Evolutionary conservation across 2,329 filamentous ascomycete species (phyloP).

Genomic region (Ceratocystis cubensis): DNA sequence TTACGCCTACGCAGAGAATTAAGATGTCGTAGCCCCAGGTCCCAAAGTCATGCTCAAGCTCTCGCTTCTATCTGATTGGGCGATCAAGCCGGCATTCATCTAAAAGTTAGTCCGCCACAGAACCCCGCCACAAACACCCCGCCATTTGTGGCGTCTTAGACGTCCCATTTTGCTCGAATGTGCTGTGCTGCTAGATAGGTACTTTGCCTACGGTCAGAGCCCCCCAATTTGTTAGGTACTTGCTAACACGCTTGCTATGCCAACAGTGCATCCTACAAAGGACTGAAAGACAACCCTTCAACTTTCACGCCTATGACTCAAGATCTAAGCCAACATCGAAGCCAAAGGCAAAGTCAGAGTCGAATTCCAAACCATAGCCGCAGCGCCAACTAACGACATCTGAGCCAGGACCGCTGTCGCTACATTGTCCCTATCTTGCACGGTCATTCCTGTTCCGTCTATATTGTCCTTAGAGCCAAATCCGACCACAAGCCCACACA

Average conservation of each 20-base stretch:
- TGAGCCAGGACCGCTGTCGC: constrained; percentile 9
- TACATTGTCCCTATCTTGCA: not conserved
- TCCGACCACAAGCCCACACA: not conserved
- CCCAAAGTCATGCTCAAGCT: not conserved
- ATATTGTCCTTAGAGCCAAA: not conserved
- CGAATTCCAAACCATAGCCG: not conserved
- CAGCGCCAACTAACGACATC: not conserved
- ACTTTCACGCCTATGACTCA: constrained; percentile 17
- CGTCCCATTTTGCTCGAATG: not conserved
- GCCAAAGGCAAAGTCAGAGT: constrained; percentile 1
- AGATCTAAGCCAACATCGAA: not conserved
- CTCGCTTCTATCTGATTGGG: not conserved
- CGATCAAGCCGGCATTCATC: no score
- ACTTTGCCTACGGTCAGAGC: not conserved
- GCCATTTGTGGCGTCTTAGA: constrained; percentile 19
- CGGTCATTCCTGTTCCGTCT: not conserved
- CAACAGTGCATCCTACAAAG: not conserved
- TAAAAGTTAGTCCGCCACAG: constrained; percentile 4
- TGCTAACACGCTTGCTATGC: not conserved
- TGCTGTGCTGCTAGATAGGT: constrained; percentile 11
- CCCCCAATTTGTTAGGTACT: not conserved
- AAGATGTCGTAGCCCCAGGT: not conserved
- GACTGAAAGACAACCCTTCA: constrained; percentile 10
- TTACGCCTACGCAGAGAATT: no score
- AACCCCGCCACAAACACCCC: constrained; percentile 19